Base-by-base conservation (phyloP, 2,329 filamentous ascomycete species). In the Magnaporthiopsis incrustans region DNA sequence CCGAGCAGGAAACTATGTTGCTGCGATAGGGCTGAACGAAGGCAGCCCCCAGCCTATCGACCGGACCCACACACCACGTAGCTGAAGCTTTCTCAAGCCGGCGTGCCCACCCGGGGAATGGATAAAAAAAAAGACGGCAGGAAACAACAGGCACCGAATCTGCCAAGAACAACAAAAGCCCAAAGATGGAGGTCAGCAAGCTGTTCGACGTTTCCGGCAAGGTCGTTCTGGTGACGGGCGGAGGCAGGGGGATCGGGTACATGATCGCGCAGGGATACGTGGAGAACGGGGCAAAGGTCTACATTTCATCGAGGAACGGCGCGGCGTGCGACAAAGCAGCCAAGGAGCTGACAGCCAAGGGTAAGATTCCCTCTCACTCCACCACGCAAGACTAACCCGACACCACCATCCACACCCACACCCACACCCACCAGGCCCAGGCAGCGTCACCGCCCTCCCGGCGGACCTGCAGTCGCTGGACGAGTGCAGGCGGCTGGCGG, bases 181-280 rank as follows among this genome's bases (percentile, higher is more conserved):
- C 50, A 59, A 74, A 65, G 64, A 86, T 87, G 85, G 83, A 87
- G 70, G 70, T 79, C 14, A 74, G 78, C 68, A 80, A 68, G 66
- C 77, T 88, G 53, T 87, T 87, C 71, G 76, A 82, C 68, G 83
- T 88, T 5, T 38, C 35, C 15, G 82, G 77, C 73, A 86, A 86
- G 76, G 81, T 83, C 63, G 81, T 85, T 68, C 79, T 86, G 65
- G 78, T 86, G 63, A 86, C 83, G 6, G 84, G 84, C 67, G 81
- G 82, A 63, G 82, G 80, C 59, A 84, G 87, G 71, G 86, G 86
- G 67, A 84, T 89, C 67, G 87, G 87, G 22, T 83, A 82, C 65
- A 89, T 89, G 86, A 89, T 89, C 67, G 83, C 84, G 38, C 79
- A 85, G 64, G 87, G 85, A 65, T 89, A 87, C 74, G 79, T 88